Conservation (phyloP, 2,329 filamentous ascomycete genomes). For the Ilyonectria sp. region DNA sequence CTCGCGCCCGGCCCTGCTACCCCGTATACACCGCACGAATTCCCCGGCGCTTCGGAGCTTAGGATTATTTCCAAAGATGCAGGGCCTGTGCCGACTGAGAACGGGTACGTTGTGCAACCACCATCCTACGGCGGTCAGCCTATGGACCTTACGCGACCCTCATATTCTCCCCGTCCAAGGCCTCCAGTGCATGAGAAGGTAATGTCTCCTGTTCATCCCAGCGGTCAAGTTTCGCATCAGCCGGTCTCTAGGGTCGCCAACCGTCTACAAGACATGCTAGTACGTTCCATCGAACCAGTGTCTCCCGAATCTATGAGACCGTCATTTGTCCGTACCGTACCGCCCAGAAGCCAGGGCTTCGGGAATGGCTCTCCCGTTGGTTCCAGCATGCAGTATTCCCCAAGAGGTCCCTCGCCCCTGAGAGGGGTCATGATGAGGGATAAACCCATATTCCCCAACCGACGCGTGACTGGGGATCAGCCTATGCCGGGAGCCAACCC, state of each 20-base stretch:
- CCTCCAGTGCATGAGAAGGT: slow-evolving; percentile 45
- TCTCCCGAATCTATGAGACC: slow-evolving; percentile 56
- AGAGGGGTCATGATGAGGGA: slow-evolving; percentile 36
- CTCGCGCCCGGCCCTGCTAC: slow-evolving; percentile 30
- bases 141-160: slow-evolving; percentile 35
- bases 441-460: slow-evolving; percentile 35
- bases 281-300: slow-evolving; percentile 63
- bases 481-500: slow-evolving; percentile 23
- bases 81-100: slow-evolving; percentile 44
- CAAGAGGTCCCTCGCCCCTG: slow-evolving; percentile 39
- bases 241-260: slow-evolving; percentile 32
- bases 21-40: slow-evolving; percentile 30
- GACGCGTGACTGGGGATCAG: slow-evolving; percentile 36
- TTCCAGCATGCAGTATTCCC: slow-evolving; percentile 39
- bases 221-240: slow-evolving; percentile 42
- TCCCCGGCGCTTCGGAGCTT: slow-evolving; percentile 39
- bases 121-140: slow-evolving; percentile 37
- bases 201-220: slow-evolving; percentile 39
- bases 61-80: slow-evolving; percentile 38
- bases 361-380: slow-evolving; percentile 39
- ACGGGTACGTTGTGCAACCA: slow-evolving; percentile 48
- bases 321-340: slow-evolving; percentile 53
- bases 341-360: slow-evolving; percentile 46
- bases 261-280: slow-evolving; percentile 58
- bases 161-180: slow-evolving; percentile 39